phyloP scores from a whole-genome alignment of 2,329 filamentous ascomycete genomes.

The Alternaria arbusti region DNA sequence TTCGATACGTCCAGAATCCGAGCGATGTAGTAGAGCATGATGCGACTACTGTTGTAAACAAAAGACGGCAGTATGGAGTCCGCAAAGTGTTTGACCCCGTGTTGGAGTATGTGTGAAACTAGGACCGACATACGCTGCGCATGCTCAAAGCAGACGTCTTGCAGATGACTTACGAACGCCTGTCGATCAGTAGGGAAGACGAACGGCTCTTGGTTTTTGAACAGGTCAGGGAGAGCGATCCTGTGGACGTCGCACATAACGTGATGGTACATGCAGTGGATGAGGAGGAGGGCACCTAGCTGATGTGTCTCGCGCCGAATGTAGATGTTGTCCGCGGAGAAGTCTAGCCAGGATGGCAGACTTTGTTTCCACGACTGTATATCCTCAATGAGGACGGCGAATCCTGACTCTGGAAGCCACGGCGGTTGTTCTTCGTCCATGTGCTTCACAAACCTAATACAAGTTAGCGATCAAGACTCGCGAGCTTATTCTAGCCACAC shows the following conservation, averaged over 20 bases:
- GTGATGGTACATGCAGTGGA: conserved; percentile 46
- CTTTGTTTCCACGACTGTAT: conserved; percentile 38
- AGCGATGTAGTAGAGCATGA: conserved; percentile 45
- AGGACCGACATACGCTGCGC: conserved; percentile 39
- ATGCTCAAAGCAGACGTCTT: conserved; percentile 40
- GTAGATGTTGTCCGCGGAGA: conserved; percentile 44
- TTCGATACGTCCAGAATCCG: conserved; percentile 36
- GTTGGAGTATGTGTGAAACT: conserved; percentile 36
- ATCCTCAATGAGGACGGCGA: conserved; percentile 31
- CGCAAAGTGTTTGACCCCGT: conserved; percentile 42
- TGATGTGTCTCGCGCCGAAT: conserved; percentile 43
- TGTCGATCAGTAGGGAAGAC: conserved; percentile 34
- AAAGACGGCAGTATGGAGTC: conserved; percentile 43
- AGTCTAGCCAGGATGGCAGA: conserved; percentile 39
- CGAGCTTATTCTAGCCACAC: background rate
- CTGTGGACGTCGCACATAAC: conserved; percentile 42
- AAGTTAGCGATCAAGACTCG: background rate
- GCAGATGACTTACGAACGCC: conserved; percentile 32
- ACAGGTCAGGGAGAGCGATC: conserved; percentile 39
- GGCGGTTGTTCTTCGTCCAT: conserved; percentile 41
- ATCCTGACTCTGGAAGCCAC: conserved; percentile 38
- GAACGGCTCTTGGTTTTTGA: conserved; percentile 40
- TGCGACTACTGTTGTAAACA: conserved; percentile 43
- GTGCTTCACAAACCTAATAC: conserved; percentile 37
- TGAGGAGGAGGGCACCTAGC: conserved; percentile 39